Base-by-base conservation (phyloP, 208 protist genomes). In the Strigomonas oncopelti region DNA sequence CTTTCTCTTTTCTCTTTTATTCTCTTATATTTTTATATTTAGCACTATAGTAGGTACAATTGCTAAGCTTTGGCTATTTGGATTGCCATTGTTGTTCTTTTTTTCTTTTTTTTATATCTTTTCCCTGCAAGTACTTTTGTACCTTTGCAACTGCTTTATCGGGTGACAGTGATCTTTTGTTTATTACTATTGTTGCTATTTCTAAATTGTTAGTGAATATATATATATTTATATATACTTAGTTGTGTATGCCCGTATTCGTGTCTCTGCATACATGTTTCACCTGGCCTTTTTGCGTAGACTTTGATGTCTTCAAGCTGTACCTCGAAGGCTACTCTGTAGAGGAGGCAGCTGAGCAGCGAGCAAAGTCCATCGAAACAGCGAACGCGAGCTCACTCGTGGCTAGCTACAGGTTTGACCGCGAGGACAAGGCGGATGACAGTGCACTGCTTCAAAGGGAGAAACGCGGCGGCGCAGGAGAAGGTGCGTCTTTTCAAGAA, bases 181-280 rank as follows among this genome's bases (percentile, higher is more conserved):
- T 68, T 65, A 46, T 68, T 53, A 61, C 46, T 65, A 22, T 24
- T 25, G n/a, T 5, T 52, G 9, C 27, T 11, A 3, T 54, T 56
- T n/a, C 20, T 28, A 5, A 20, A 1, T 32, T 67, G 42, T n/a
- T 31, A 29, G 27, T 51, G 1, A 29, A 20, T 64, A 58, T 65
- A 34, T 42, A 72, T 65, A 61, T 18, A 48, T 24, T 45, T 32
- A 8, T 5, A 28, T 57, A 22, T 57, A 2, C 2, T 18, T 32
- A 42, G 7, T 24, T n/a, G 1, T 42, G 32, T 62, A 92, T 90
- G 83, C 72, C 77, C 34, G 55, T 83, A 9, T 59, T 71, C 5
- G 74, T 91, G 25, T 80, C 80, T 31, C 81, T 93, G 78, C 87
- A 95, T 54, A 74, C 85, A 3, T 83, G 72, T 70, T 85, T 83